These are phyloP conservation scores for Xylaria scruposa DNA, from an alignment of 495 filamentous ascomycete species.

Conservation along the genomic window DNA sequence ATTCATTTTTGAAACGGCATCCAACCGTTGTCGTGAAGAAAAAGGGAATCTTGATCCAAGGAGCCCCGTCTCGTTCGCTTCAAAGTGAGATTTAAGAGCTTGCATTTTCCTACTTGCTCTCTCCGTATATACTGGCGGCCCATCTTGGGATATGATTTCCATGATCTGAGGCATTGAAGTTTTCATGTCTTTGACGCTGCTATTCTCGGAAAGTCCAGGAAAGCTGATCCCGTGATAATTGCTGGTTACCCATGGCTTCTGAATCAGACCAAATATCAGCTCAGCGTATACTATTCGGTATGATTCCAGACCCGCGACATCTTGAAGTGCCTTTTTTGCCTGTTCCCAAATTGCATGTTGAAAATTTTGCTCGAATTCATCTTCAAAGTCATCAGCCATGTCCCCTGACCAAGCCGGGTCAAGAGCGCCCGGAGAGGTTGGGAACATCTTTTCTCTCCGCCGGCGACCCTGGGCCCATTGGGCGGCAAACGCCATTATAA, in stretches of 20 bases:
- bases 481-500: conserved; percentile 55
- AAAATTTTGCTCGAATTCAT: conserved; percentile 44
- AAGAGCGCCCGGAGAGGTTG: background rate
- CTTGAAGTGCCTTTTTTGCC: conserved; percentile 47
- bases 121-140: conserved; percentile 49
- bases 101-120: conserved; percentile 46
- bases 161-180: conserved; percentile 23
- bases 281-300: conserved; percentile 54
- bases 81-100: conserved; percentile 42
- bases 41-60: conserved; percentile 21
- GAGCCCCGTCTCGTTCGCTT: conserved; percentile 31
- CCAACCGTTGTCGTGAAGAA: background rate
- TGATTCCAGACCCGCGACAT: conserved; percentile 47
- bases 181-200: background rate
- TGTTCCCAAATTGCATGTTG: conserved; percentile 54
- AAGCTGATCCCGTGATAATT: background rate
- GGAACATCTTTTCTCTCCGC: conserved; percentile 28
- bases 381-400: conserved; percentile 2
- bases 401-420: conserved; percentile 25
- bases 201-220: conserved; percentile 9
- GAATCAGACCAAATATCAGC: conserved; percentile 55
- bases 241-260: conserved; percentile 42
- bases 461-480: conserved; percentile 51
- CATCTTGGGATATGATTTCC: conserved; percentile 47
- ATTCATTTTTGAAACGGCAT: conserved; percentile 10